These are phyloP conservation scores for Fusarium concolor DNA, from an alignment of 2,329 filamentous ascomycete species.

Conservation along the genomic window DNA sequence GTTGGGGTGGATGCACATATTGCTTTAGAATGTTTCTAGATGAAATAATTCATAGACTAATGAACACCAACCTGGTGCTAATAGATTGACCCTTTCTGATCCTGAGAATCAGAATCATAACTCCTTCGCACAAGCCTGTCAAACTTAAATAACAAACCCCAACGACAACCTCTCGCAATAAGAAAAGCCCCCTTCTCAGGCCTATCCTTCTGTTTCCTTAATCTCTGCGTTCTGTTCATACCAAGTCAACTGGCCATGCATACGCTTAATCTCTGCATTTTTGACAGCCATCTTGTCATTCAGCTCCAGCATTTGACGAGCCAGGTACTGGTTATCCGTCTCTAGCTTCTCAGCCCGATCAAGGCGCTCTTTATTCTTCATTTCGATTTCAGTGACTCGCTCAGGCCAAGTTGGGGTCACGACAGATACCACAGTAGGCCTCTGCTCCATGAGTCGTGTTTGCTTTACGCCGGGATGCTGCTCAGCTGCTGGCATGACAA, in stretches of 20 bases:
- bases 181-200: neutral
- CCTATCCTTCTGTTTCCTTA: neutral
- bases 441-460: constrained; percentile 59
- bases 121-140: neutral
- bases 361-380: constrained; percentile 39
- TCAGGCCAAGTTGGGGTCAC: constrained; percentile 48
- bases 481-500: constrained; percentile 63
- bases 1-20: neutral
- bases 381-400: constrained; percentile 50
- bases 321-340: constrained; percentile 30
- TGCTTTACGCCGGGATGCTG: constrained; percentile 58
- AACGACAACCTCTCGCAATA: neutral
- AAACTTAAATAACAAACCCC: neutral
- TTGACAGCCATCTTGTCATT: constrained; percentile 32
- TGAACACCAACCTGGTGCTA: too few species aligned
- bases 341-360: constrained; percentile 37
- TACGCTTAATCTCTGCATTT: constrained; percentile 36
- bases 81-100: neutral
- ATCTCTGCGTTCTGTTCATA: constrained; percentile 27
- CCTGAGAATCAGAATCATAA: neutral
- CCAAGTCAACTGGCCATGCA: constrained; percentile 31
- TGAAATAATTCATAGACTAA: neutral
- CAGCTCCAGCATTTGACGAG: constrained; percentile 40
- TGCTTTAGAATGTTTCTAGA: neutral
- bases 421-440: constrained; percentile 54